These are phyloP conservation scores for Cairneyella variabilis DNA, from an alignment of 495 filamentous ascomycete species.

Conservation along the genomic window DNA sequence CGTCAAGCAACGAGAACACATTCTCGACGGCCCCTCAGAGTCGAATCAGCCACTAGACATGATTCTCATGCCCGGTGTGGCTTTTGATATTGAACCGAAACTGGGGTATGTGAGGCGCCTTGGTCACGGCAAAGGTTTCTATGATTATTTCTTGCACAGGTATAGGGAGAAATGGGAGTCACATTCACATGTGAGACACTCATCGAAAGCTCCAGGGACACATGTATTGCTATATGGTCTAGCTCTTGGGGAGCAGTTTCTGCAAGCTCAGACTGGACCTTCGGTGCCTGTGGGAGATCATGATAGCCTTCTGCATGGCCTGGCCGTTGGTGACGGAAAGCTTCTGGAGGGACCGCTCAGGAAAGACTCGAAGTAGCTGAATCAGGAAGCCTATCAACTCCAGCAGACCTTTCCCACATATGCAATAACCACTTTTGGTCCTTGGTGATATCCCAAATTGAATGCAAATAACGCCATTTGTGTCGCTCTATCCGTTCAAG, in stretches of 20 bases:
- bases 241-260: constrained; percentile 82
- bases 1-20: constrained; percentile 59
- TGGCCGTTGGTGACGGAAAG: constrained; percentile 28
- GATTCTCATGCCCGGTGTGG: constrained; percentile 90
- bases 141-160: constrained; percentile 83
- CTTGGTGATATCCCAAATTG: constrained; percentile 6
- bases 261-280: constrained; percentile 48
- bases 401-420: not conserved
- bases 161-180: constrained; percentile 52
- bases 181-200: constrained; percentile 36
- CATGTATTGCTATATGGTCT: constrained; percentile 70
- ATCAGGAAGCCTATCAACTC: constrained; percentile 2
- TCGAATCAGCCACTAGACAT: constrained; percentile 65
- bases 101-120: constrained; percentile 59
- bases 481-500: constrained; percentile 44
- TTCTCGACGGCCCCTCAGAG: constrained; percentile 50
- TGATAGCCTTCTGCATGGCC: constrained; percentile 25
- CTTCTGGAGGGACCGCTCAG: constrained; percentile 20
- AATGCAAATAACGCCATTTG: constrained; percentile 20
- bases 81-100: constrained; percentile 64
- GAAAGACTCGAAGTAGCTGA: constrained; percentile 1
- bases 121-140: constrained; percentile 95
- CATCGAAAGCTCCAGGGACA: constrained; percentile 38
- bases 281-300: constrained; percentile 54
- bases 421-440: constrained; percentile 9